These are phyloP conservation scores for Tricholoma flavovirens DNA, from an alignment of 768 basidiomycete species.

Conservation along the genomic window DNA sequence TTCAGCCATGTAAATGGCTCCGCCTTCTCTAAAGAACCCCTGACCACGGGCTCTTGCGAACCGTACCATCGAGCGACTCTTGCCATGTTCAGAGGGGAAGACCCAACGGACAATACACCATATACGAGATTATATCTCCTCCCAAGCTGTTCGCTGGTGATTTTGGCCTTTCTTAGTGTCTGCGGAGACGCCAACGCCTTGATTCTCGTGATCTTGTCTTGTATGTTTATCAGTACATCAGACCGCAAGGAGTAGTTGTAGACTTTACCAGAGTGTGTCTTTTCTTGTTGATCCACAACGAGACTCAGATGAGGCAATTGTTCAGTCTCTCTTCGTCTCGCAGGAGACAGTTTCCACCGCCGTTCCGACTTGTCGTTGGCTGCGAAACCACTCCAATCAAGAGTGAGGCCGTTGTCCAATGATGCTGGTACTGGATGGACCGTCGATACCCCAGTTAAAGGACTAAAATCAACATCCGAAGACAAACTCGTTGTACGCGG, in stretches of 20 bases:
- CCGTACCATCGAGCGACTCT: slow-evolving; percentile 57
- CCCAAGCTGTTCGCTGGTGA: slow-evolving; percentile 58
- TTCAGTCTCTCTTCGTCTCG: slow-evolving; percentile 57
- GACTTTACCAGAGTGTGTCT: slow-evolving; percentile 47
- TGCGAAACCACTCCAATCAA: slow-evolving; percentile 66
- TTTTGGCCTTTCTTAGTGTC: slow-evolving; percentile 57
- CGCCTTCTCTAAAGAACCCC: slow-evolving; percentile 49
- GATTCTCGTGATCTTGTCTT: slow-evolving; percentile 57
- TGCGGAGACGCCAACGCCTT: slow-evolving; percentile 42
- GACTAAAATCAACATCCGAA: slow-evolving; percentile 66
- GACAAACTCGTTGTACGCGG: slow-evolving; percentile 21
- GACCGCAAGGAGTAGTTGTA: neutral
- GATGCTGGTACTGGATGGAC: slow-evolving; percentile 67
- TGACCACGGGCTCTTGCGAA: slow-evolving; percentile 41
- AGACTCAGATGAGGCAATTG: slow-evolving; percentile 34
- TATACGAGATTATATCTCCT: slow-evolving; percentile 59
- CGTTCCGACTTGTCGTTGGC: slow-evolving; percentile 54
- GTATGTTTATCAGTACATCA: neutral
- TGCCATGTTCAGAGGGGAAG: slow-evolving; percentile 36
- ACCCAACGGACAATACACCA: slow-evolving; percentile 26
- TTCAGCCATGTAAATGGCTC: slow-evolving; percentile 76
- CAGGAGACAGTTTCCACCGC: slow-evolving; percentile 54
- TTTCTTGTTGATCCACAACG: slow-evolving; percentile 55
- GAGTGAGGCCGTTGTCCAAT: slow-evolving; percentile 58
- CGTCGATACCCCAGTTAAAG: slow-evolving; percentile 42